A percentile compares a stretch with the other conserved stretches of the same genome.
Evolutionary conservation across 2,329 filamentous ascomycete species (phyloP).

Genomic region (Pochonia chlamydosporia): DNA sequence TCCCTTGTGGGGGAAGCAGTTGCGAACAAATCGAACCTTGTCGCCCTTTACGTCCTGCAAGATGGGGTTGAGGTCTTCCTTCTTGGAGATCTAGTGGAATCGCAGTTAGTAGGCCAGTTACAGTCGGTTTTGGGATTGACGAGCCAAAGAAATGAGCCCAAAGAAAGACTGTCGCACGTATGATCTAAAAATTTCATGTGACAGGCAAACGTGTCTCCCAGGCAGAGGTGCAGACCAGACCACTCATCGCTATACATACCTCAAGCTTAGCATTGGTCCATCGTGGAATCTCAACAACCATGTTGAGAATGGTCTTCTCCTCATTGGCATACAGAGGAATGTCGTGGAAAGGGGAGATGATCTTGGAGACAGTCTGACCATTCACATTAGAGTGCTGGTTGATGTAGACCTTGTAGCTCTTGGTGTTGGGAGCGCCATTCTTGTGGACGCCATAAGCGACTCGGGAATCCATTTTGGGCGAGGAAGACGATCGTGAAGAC

Average conservation of each 20-base stretch:
- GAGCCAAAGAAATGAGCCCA: background rate
- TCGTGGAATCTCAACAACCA: slow-evolving; percentile 98
- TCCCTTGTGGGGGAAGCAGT: slow-evolving; percentile 99
- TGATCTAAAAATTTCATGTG: background rate
- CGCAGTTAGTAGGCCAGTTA: slow-evolving; percentile 15
- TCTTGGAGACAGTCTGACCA: slow-evolving; percentile 48
- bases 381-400: slow-evolving; percentile 65
- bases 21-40: slow-evolving; percentile 98
- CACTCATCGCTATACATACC: slow-evolving; percentile 48
- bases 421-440: slow-evolving; percentile 82
- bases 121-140: no score
- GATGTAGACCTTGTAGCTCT: slow-evolving; percentile 95
- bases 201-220: background rate
- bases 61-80: slow-evolving; percentile 96
- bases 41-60: slow-evolving; percentile 99
- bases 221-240: background rate
- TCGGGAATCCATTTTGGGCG: slow-evolving; percentile 46
- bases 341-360: slow-evolving; percentile 95
- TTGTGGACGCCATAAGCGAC: slow-evolving; percentile 69
- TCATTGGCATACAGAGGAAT: slow-evolving; percentile 96
- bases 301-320: slow-evolving; percentile 95
- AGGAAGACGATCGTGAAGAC: slow-evolving; percentile 16
- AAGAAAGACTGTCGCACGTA: background rate
- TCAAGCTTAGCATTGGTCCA: slow-evolving; percentile 99
- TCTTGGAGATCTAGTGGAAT: slow-evolving; percentile 82